These are phyloP conservation scores for Lippia alba DNA, from an alignment of 305 asterid species.

Conservation along the genomic window DNA sequence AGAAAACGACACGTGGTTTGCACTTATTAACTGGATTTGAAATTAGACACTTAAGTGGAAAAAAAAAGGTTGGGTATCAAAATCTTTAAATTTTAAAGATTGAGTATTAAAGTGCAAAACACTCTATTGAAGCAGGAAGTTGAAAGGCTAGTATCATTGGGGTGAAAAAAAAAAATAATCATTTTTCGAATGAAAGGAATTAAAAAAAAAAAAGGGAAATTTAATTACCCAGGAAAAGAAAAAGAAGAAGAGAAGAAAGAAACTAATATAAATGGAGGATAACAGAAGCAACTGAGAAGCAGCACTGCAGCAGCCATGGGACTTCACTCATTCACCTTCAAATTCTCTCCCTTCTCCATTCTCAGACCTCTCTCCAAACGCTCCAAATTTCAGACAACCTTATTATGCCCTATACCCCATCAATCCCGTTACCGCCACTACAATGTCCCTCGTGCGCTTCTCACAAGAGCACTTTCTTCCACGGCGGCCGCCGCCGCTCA, in stretches of 20 bases:
- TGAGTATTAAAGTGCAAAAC: too few species aligned
- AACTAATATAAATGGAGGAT: not conserved
- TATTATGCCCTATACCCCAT: slow-evolving; percentile 5
- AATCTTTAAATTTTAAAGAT: too few species aligned
- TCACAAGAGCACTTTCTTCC: slow-evolving; percentile 56
- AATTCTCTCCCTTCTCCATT: slow-evolving; percentile 37
- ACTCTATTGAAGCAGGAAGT: too few species aligned
- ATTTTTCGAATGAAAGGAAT: too few species aligned
- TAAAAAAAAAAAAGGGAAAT: too few species aligned
- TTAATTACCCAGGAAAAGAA: too few species aligned
- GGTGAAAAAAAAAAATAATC: too few species aligned
- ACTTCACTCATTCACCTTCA: slow-evolving; percentile 33
- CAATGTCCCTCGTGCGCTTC: slow-evolving; percentile 41
- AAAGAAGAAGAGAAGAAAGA: not conserved
- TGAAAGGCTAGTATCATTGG: too few species aligned
- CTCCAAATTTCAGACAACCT: slow-evolving; percentile 22
- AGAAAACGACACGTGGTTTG: too few species aligned
- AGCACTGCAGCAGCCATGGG: slow-evolving; percentile 32
- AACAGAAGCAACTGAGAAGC: not conserved
- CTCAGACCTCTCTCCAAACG: slow-evolving; percentile 36
- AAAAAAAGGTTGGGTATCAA: too few species aligned
- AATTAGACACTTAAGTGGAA: too few species aligned
- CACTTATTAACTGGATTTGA: too few species aligned
- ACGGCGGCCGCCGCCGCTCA: slow-evolving; percentile 47
- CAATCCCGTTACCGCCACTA: slow-evolving; percentile 28